Conservation (phyloP, 495 filamentous ascomycete species). For the Xeromyces bisporus region DNA sequence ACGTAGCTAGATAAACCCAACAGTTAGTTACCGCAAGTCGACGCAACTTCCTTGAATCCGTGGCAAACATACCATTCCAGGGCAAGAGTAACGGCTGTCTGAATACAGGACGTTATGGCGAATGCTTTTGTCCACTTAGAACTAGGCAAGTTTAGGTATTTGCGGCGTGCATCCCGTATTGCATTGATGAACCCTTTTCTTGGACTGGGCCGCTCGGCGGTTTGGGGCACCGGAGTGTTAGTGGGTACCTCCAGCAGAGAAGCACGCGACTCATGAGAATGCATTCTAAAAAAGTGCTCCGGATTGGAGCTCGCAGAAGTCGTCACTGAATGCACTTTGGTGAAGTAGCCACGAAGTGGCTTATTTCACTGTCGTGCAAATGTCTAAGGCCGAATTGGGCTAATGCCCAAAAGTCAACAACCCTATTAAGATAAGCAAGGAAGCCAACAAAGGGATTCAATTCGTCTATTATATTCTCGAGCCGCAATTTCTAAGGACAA, state of each 20-base stretch:
- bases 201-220: slow-evolving; percentile 33
- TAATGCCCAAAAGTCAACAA: background rate
- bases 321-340: slow-evolving; percentile 21
- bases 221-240: slow-evolving; percentile 33
- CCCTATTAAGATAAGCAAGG: no score
- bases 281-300: slow-evolving; percentile 40
- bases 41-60: background rate
- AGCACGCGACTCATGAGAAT: slow-evolving; percentile 40
- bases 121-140: slow-evolving; percentile 83
- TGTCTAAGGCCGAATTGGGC: background rate
- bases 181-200: slow-evolving; percentile 37
- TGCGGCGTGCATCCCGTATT: slow-evolving; percentile 10
- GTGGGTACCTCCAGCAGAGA: slow-evolving; percentile 47
- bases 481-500: no score
- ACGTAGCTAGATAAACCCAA: slow-evolving; percentile 19
- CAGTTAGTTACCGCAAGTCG: background rate
- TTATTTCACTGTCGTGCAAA: background rate
- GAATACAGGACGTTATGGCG: slow-evolving; percentile 51
- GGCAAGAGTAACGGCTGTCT: slow-evolving; percentile 60
- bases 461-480: no score
- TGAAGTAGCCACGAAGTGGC: slow-evolving; percentile 2
- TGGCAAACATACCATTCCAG: slow-evolving; percentile 80
- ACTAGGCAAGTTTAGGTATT: slow-evolving; percentile 50
- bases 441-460: no score
- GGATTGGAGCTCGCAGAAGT: slow-evolving; percentile 22